A percentile compares a stretch with the other conserved stretches of the same genome.
Evolutionary conservation across 148 eudicot species (phyloP).

Genomic region (Camellia sinensis): DNA sequence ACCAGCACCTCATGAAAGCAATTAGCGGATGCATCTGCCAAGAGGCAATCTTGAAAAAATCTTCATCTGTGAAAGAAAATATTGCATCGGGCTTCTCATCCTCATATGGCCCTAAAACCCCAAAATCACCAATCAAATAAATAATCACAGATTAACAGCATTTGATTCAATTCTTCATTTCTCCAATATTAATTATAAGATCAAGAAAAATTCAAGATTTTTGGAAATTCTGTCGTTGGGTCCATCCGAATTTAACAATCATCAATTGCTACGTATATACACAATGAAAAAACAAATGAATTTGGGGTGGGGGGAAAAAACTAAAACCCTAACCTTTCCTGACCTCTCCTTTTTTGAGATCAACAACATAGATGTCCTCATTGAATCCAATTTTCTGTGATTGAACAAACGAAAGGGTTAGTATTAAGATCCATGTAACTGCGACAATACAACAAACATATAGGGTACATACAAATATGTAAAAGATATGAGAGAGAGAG

Average conservation of each 20-base stretch:
- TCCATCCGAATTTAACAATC: background rate
- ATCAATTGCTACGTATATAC: background rate
- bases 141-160: too few species aligned
- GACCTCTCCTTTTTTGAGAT: slow-evolving; percentile 95
- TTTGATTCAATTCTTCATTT: too few species aligned
- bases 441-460: background rate
- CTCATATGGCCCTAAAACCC: slow-evolving; percentile 62
- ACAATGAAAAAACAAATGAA: background rate
- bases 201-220: background rate
- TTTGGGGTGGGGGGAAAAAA: background rate
- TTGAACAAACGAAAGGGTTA: background rate
- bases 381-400: slow-evolving; percentile 85
- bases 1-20: slow-evolving; percentile 83
- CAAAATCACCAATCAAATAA: background rate
- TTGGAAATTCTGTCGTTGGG: background rate
- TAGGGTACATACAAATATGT: too few species aligned
- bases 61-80: slow-evolving; percentile 82
- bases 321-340: slow-evolving; percentile 58
- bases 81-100: slow-evolving; percentile 94
- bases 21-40: slow-evolving; percentile 97
- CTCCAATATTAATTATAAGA: too few species aligned
- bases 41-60: slow-evolving; percentile 77
- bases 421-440: background rate
- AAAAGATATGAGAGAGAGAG: background rate
- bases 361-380: slow-evolving; percentile 78